Evolutionary conservation across 2,329 filamentous ascomycete genomes (phyloP).

Genomic region (Fusarium verrucosum): DNA sequence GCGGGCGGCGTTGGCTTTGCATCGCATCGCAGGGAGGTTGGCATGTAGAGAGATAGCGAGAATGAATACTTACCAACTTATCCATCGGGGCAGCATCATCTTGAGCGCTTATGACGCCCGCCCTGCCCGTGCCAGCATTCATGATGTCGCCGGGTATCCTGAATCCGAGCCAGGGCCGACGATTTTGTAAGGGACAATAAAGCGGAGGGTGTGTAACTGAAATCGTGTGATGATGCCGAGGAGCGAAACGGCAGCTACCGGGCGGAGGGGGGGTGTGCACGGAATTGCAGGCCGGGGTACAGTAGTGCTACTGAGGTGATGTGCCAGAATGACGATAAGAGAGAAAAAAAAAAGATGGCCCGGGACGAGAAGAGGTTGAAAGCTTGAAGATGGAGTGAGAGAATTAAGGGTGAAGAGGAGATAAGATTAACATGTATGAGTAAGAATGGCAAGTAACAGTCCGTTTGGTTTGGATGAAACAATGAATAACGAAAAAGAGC

Average conservation of each 20-base stretch:
- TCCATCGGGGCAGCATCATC: conserved; percentile 64
- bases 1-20: conserved; percentile 1
- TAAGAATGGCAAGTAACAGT: neutral
- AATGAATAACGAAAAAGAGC: conserved; percentile 1
- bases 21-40: conserved; percentile 27
- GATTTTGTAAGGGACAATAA: conserved; percentile 31
- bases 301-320: conserved; percentile 17
- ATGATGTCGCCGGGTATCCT: conserved; percentile 45
- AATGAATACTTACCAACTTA: conserved; percentile 62
- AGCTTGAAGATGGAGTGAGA: neutral
- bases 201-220: conserved; percentile 48
- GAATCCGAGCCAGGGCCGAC: conserved; percentile 42
- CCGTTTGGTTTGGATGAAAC: conserved; percentile 5
- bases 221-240: conserved; percentile 49
- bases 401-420: conserved; percentile 2
- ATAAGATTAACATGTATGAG: conserved; percentile 11
- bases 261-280: conserved; percentile 43
- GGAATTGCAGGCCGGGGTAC: conserved; percentile 41
- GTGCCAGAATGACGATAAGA: conserved; percentile 10
- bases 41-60: conserved; percentile 13
- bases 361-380: neutral
- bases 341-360: conserved; percentile 15
- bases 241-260: conserved; percentile 44
- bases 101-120: conserved; percentile 65
- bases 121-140: conserved; percentile 61